Conservation (phyloP, 2,329 filamentous ascomycete genomes). For the Fusarium sp. region DNA sequence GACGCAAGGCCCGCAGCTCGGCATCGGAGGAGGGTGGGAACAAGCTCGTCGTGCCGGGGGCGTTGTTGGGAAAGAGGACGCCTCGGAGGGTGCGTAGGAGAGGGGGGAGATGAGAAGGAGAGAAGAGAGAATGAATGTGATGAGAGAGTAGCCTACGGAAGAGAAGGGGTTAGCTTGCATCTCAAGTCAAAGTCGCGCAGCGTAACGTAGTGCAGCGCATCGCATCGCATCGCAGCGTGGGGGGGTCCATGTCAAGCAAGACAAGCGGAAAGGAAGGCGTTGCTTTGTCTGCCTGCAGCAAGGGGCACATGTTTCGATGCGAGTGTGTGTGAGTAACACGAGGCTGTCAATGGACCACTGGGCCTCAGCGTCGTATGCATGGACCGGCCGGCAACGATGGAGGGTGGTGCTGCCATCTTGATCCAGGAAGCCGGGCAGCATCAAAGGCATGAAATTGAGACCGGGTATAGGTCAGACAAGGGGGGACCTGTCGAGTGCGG, state of each 20-base stretch:
- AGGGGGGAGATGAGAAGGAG: constrained; percentile 73
- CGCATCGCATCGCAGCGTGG: constrained; percentile 9
- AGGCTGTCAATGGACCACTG: constrained; percentile 38
- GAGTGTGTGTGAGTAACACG: constrained; percentile 30
- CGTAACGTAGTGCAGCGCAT: background rate
- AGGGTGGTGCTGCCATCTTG: constrained; percentile 31
- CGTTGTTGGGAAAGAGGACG: constrained; percentile 88
- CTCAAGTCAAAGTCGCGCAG: constrained; percentile 14
- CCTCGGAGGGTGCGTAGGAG: constrained; percentile 78
- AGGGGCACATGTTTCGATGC: constrained; percentile 29
- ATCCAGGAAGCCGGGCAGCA: constrained; percentile 31
- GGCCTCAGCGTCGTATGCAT: constrained; percentile 24
- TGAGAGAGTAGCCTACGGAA: constrained; percentile 68
- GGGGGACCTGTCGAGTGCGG: constrained; percentile 33
- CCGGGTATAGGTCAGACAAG: constrained; percentile 24
- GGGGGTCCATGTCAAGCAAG: constrained; percentile 22
- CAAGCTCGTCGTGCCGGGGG: constrained; percentile 73
- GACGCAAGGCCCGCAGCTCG: constrained; percentile 71
- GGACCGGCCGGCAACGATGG: constrained; percentile 8
- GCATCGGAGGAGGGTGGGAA: constrained; percentile 70
- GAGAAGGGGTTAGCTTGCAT: constrained; percentile 40
- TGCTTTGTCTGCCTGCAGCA: constrained; percentile 19
- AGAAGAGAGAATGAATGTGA: constrained; percentile 68
- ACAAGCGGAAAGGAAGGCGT: constrained; percentile 29
- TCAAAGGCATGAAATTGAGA: constrained; percentile 16